phyloP scores from a whole-genome alignment of 1,284 basidiomycete genomes.

The Melampsora larici-populina region DNA sequence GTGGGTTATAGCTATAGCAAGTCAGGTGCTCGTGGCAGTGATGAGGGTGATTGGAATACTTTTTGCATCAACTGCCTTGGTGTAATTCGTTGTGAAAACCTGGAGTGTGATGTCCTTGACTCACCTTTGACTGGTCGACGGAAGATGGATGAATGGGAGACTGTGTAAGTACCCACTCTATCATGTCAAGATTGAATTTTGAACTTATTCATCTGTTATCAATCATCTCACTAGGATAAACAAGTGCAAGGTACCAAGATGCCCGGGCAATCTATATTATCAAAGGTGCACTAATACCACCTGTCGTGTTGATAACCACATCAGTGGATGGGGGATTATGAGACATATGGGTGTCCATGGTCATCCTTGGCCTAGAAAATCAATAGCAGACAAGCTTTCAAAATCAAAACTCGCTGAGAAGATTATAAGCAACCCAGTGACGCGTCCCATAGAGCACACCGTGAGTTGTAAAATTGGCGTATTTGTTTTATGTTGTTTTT shows the following conservation, averaged over 20 bases:
- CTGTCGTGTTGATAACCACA: background rate
- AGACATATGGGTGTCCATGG: background rate
- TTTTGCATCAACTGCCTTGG: slow-evolving; percentile 2
- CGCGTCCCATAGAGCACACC: background rate
- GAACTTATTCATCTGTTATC: background rate
- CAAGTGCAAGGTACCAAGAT: background rate
- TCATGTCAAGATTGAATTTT: background rate
- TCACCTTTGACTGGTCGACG: background rate
- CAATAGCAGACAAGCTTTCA: background rate
- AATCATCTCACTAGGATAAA: background rate
- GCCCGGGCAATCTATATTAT: background rate
- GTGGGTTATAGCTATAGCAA: slow-evolving; percentile 1
- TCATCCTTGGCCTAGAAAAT: slow-evolving; percentile 12
- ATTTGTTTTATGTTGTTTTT: slow-evolving; percentile 1
- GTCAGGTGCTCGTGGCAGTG: no score
- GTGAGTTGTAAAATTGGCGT: background rate
- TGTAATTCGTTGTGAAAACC: background rate
- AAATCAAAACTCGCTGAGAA: background rate
- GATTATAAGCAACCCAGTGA: background rate
- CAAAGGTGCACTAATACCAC: background rate
- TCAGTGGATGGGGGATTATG: background rate
- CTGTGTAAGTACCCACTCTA: background rate
- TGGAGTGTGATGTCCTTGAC: background rate
- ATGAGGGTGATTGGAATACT: background rate
- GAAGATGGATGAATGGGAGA: background rate